A percentile compares a stretch with the other conserved stretches of the same genome.
phyloP scores from a whole-genome alignment of 352 stramenopile species.

The Phytophthora uliginosa region DNA sequence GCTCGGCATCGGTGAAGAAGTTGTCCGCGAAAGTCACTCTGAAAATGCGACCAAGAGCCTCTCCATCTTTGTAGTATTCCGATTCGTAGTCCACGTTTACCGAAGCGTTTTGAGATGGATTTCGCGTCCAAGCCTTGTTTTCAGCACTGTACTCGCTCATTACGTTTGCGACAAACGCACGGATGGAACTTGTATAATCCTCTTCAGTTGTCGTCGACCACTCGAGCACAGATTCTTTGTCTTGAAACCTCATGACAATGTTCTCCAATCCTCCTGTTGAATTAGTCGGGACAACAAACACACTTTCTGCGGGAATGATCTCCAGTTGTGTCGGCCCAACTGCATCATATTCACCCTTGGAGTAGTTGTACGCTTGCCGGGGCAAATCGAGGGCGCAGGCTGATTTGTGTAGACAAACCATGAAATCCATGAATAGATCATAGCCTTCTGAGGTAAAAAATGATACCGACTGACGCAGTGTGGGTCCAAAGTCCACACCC shows the following conservation, averaged over 20 bases:
- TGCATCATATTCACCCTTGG: not conserved
- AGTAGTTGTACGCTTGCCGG: conserved; percentile 10
- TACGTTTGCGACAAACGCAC: conserved; percentile 3
- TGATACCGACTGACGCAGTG: conserved; percentile 22
- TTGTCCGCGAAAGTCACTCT: conserved; percentile 4
- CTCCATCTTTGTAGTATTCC: not conserved
- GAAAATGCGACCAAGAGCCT: not conserved
- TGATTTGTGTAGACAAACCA: conserved; percentile 37
- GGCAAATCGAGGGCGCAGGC: conserved; percentile 28
- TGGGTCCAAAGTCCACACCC: conserved; percentile 19
- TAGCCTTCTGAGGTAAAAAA: conserved; percentile 48
- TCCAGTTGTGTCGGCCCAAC: conserved; percentile 22
- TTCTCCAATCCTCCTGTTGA: conserved; percentile 17
- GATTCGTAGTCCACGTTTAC: conserved; percentile 9
- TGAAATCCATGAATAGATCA: conserved; percentile 35
- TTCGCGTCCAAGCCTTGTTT: conserved; percentile 13
- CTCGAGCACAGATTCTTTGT: conserved; percentile 16
- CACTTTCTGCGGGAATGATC: conserved; percentile 16
- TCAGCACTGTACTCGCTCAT: conserved; percentile 7
- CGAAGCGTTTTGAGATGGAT: conserved; percentile 3
- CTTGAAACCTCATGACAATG: conserved; percentile 32
- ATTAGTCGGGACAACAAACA: conserved; percentile 20
- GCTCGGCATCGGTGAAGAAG: conserved; percentile 30
- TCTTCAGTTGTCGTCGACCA: not conserved
- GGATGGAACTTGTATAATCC: not conserved